Evolutionary conservation across 1,284 basidiomycete genomes (phyloP), one percentile per base, ranked within the genome.

Genomic region (Cutaneotrichosporon daszewskae): DNA sequence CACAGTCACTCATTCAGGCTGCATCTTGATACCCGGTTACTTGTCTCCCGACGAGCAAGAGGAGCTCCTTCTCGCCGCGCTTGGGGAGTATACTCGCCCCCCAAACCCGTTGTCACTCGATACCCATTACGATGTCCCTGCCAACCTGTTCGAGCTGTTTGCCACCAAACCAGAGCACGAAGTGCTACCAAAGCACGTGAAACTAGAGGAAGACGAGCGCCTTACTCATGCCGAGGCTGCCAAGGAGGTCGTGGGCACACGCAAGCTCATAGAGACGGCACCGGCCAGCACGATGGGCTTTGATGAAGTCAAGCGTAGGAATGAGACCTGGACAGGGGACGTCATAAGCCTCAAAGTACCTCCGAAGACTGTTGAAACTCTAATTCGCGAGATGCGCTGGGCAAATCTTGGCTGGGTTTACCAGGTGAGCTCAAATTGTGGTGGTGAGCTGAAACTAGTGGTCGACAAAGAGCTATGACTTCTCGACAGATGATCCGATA

Each of bases 401-500:
- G 85, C 87, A 1, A 95, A 92, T 58, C 84, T 95, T 33, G 90
- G 90, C 5, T 87, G 85, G 81, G 85, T 80, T 41, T 95, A 95
- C 66, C 67, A 74, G 49, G 73, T 74, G 34, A 37, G 69, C 58
- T 20, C 12, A 1, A 5, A 16, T 34, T 32, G 10, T 12, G 4
- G 4, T 18, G 9, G 22, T 1, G 8, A 23, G 23, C 51, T 41
- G 11, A 43, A 29, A 4, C 3, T 80, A 94, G 71, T 94, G 89
- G 89, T 84, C 86, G 1, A 85, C 81, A 20, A 95, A 94, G 59
- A 82, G 85, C 46, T 95, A 95, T 59, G 87, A 92, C 60, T 90
- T 92, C 53, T 76, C 78, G 0, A 55, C 57, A 0, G 45, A 55
- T 1, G 78, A 78, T 1, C 80, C 78, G 43, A 82, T 79, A 1